Evolutionary conservation across 176 grass and related monocot genomes (phyloP).

Genomic region (Puccinellia tenuiflora): DNA sequence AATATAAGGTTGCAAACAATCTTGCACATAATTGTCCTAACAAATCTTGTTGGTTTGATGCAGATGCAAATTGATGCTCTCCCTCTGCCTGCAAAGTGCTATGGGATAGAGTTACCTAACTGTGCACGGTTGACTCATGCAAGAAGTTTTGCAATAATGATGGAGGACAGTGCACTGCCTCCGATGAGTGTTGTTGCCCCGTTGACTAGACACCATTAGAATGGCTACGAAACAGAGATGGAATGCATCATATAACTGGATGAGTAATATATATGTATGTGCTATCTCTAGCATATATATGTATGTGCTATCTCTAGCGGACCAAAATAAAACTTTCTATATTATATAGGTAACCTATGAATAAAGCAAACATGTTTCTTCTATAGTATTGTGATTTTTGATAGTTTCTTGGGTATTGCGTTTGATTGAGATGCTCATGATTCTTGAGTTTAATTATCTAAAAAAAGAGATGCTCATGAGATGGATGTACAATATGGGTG

Average conservation of each 20-base stretch:
- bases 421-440: no score
- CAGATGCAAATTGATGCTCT: not conserved
- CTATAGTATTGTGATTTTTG: no score
- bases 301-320: no score
- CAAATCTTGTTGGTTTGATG: not conserved
- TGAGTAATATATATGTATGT: not conserved
- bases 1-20: not conserved
- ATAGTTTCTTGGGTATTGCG: no score
- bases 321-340: no score
- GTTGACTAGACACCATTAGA: not conserved
- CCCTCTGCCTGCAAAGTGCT: not conserved
- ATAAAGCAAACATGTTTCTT: no score
- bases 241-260: not conserved
- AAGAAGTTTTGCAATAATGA: not conserved
- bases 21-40: not conserved
- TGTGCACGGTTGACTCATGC: not conserved
- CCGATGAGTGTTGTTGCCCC: not conserved
- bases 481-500: no score
- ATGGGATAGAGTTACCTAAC: not conserved
- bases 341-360: no score
- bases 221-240: not conserved
- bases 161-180: not conserved
- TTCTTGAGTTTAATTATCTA: no score
- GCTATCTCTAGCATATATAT: no score
- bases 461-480: no score